A percentile compares a stretch with the other conserved stretches of the same genome.
phyloP scores from a whole-genome alignment of 2,329 filamentous ascomycete genomes.

The Didymella pinodella region DNA sequence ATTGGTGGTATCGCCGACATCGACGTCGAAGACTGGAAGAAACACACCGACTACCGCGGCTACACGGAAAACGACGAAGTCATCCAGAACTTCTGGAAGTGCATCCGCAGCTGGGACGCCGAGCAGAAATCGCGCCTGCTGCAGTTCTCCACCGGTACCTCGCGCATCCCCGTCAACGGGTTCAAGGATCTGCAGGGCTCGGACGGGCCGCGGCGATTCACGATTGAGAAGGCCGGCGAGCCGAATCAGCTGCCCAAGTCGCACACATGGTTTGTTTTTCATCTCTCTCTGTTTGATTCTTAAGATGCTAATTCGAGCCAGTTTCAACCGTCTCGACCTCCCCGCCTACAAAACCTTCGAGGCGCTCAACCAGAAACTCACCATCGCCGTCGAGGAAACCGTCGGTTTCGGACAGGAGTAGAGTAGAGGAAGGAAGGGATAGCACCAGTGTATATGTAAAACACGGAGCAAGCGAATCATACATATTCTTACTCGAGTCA shows the following conservation, averaged over 20 bases:
- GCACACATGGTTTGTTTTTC: slow-evolving; percentile 78
- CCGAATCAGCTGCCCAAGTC: slow-evolving; percentile 91
- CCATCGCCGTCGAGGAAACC: slow-evolving; percentile 97
- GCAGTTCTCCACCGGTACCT: slow-evolving; percentile 97
- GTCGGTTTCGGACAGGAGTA: slow-evolving; percentile 98
- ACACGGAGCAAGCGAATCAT: slow-evolving; percentile 7
- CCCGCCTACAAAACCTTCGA: slow-evolving; percentile 92
- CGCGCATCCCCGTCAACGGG: slow-evolving; percentile 96
- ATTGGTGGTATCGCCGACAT: slow-evolving; percentile 99
- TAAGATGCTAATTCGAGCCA: slow-evolving; percentile 52
- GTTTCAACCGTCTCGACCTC: slow-evolving; percentile 96
- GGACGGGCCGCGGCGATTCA: slow-evolving; percentile 93
- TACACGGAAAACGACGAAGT: slow-evolving; percentile 98
- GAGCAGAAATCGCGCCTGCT: slow-evolving; percentile 96
- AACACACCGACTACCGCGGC: slow-evolving; percentile 98
- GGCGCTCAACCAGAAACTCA: slow-evolving; percentile 84
- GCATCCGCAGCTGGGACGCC: slow-evolving; percentile 94
- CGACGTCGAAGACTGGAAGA: slow-evolving; percentile 99
- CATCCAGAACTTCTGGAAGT: slow-evolving; percentile 98
- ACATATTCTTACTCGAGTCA: slow-evolving; percentile 14
- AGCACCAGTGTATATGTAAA: slow-evolving; percentile 18
- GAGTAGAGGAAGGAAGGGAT: slow-evolving; percentile 64
- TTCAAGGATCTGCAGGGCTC: slow-evolving; percentile 99
- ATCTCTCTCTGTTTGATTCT: too few species aligned
- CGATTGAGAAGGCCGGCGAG: slow-evolving; percentile 97